Conservation (phyloP, 345 rosid genomes). For the Eucalyptus decipiens region DNA sequence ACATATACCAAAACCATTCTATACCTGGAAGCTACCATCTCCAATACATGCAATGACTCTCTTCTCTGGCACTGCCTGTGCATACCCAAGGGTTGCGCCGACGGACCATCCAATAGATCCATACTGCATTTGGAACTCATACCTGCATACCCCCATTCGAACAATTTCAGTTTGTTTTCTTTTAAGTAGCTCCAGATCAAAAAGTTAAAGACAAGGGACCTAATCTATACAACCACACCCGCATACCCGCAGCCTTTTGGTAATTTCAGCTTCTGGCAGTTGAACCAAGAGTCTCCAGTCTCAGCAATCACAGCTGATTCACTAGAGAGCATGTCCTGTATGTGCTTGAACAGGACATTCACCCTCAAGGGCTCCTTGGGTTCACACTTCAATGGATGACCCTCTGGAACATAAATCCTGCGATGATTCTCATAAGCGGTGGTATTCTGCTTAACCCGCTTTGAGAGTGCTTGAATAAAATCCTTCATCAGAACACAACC, state of each 20-base stretch:
- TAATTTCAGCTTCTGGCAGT: conserved; percentile 72
- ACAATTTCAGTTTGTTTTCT: neutral
- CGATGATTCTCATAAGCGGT: conserved; percentile 64
- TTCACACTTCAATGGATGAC: conserved; percentile 28
- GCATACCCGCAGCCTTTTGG: conserved; percentile 71
- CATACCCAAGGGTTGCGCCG: conserved; percentile 80
- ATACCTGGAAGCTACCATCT: conserved; percentile 83
- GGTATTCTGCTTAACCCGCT: conserved; percentile 34
- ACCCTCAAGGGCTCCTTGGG: conserved; percentile 66
- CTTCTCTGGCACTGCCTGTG: conserved; percentile 57
- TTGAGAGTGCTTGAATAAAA: conserved; percentile 43
- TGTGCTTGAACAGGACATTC: conserved; percentile 54
- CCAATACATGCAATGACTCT: conserved; percentile 77
- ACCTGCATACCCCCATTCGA: conserved; percentile 14
- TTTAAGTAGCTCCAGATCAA: neutral
- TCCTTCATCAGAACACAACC: conserved; percentile 77
- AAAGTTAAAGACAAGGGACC: neutral
- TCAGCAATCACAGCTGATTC: conserved; percentile 71
- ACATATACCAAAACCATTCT: neutral
- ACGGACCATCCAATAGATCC: conserved; percentile 87
- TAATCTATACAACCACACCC: neutral
- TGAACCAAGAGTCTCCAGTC: conserved; percentile 87
- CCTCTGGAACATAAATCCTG: conserved; percentile 65
- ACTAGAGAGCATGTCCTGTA: conserved; percentile 62
- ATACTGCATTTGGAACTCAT: conserved; percentile 87